Evolutionary conservation across 768 basidiomycete genomes (phyloP).

Genomic region (Cystobasidium onofrii): DNA sequence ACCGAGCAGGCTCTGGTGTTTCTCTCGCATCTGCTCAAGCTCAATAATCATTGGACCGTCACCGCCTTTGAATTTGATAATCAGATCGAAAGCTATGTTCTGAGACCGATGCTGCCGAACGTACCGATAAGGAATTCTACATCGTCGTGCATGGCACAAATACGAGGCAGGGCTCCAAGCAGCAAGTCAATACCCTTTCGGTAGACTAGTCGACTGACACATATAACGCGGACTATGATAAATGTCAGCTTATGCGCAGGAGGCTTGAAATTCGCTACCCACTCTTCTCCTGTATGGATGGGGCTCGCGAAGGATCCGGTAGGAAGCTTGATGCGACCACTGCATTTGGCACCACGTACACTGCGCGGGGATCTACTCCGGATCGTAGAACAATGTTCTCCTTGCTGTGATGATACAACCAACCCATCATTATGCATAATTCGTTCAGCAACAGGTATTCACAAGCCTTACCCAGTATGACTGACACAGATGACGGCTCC

Average conservation of each 20-base stretch:
- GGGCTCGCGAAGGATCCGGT: slow-evolving; percentile 49
- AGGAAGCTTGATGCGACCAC: slow-evolving; percentile 77
- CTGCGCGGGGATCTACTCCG: slow-evolving; percentile 59
- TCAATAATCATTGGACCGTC: slow-evolving; percentile 93
- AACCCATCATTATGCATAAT: no score
- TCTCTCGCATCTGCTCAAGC: slow-evolving; percentile 89
- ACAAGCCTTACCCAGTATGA: slow-evolving; percentile 69
- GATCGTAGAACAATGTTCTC: slow-evolving; percentile 92
- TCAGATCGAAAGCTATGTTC: slow-evolving; percentile 1
- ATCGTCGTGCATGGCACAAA: slow-evolving; percentile 74
- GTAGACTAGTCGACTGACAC: slow-evolving; percentile 82
- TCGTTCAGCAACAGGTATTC: background rate
- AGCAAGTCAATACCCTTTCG: slow-evolving; percentile 94
- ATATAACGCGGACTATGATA: slow-evolving; percentile 74
- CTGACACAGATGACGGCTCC: slow-evolving; percentile 94
- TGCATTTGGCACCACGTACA: slow-evolving; percentile 91
- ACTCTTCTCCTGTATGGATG: background rate
- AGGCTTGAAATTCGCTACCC: background rate
- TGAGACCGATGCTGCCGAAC: slow-evolving; percentile 34
- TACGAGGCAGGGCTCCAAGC: slow-evolving; percentile 79
- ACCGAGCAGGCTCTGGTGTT: slow-evolving; percentile 61
- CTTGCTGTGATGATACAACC: slow-evolving; percentile 54
- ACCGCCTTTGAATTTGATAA: slow-evolving; percentile 58
- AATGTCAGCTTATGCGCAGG: background rate
- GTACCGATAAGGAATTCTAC: slow-evolving; percentile 80